Base-by-base conservation (phyloP, 768 basidiomycete genomes). In the Rhizopogon salebrosus region DNA sequence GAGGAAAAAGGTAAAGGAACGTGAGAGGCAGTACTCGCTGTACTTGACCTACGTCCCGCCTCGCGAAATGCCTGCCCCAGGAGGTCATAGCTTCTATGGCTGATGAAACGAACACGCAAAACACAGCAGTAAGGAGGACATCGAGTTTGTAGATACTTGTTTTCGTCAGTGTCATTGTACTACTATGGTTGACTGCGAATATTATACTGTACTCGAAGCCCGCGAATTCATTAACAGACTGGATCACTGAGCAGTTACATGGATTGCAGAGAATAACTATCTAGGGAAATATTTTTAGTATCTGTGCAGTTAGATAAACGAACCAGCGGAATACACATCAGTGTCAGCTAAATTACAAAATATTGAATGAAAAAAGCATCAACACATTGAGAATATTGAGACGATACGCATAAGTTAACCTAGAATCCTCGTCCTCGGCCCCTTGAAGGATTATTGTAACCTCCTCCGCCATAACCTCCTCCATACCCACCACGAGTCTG, bases 11-110 rank as follows among this genome's bases (percentile, higher is more conserved):
- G 79, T 77, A 38, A 83, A 75, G 62, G 80, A 80, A 53, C 76
- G 75, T 37, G 83, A 82, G 58, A 84, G 77, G 67, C 76, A 74
- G 51, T 91, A 87, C 63, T 61, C 80, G 2, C 65, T 91, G 35
- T 89, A 83, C 63, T 60, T 90, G 48, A 75, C 73, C 9, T 87
- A 76, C 62, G 56, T 82, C 20, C 57, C 68, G 14, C 72, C 70
- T 40, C 64, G 66, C 49, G 67, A 69, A 13, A 13, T 61, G 24
- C 57, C 70, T 2, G 60, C 62, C 22, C 54, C 63, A n/a, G 49
- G 26, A 29, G 62, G 54, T 22, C 61, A 65, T 41, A 62, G 65
- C 26, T 66, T 67, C 59, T 66, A 69, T 23, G 59, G 45, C 26
- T 66, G 43, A 60, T 14, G 20, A 16, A 34, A 57, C 18, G 23